Percentiles rank a stretch among this genome's conserved stretches.
Conservation (phyloP, 257 asterid genomes). For the Ilex asprella region DNA sequence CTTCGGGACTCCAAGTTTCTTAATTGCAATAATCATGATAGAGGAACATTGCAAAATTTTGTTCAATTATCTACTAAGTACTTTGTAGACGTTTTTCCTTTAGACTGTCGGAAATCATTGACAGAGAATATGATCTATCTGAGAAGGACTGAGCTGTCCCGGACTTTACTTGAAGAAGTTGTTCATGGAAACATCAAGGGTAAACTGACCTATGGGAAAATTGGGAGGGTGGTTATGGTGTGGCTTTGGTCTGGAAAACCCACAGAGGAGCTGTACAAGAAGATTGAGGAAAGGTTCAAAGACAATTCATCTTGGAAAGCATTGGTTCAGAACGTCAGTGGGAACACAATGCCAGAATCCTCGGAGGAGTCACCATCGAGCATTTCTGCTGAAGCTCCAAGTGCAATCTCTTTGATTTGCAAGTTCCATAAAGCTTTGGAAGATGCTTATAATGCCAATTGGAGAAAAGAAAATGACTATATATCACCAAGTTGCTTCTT, state of each 20-base stretch:
- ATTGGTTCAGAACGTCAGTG: constrained; percentile 22
- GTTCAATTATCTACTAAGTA: constrained; percentile 15
- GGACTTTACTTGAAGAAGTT: constrained; percentile 30
- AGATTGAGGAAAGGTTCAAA: constrained; percentile 12
- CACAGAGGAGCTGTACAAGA: constrained; percentile 9
- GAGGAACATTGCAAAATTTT: constrained; percentile 14
- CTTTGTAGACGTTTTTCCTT: constrained; percentile 33
- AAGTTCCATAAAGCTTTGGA: constrained; percentile 26
- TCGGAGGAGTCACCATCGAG: not conserved
- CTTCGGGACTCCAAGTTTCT: constrained; percentile 17
- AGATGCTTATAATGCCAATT: constrained; percentile 24
- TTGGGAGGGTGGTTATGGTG: constrained; percentile 37
- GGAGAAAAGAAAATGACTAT: constrained; percentile 23
- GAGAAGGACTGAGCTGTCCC: constrained; percentile 33
- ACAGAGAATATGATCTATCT: constrained; percentile 26
- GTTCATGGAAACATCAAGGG: constrained; percentile 11
- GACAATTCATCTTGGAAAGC: constrained; percentile 28
- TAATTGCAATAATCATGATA: constrained; percentile 5
- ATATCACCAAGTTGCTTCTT: constrained; percentile 56
- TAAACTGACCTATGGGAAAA: constrained; percentile 27
- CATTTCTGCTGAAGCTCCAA: not conserved
- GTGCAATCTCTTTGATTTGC: constrained; percentile 5
- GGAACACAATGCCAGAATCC: not conserved
- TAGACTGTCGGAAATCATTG: constrained; percentile 31
- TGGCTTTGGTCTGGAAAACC: constrained; percentile 38